These are phyloP conservation scores for Trichoderma harzianum DNA, from an alignment of 2,329 filamentous ascomycete genomes.

Conservation along the genomic window DNA sequence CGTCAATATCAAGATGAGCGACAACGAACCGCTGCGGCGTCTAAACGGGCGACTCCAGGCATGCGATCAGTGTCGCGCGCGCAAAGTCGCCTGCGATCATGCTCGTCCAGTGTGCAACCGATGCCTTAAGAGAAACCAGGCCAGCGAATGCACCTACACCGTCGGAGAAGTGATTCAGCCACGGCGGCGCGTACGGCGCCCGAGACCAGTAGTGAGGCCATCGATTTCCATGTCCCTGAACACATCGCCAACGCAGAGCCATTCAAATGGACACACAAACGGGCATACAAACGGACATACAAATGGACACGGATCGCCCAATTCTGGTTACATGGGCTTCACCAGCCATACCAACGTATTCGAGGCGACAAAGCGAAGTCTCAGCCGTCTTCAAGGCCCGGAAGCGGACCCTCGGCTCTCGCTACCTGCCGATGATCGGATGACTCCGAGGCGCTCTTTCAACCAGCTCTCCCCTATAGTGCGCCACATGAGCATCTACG, in stretches of 20 bases:
- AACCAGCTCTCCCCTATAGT: not conserved
- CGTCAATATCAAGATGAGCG: not conserved
- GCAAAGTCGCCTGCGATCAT: slow-evolving; percentile 42
- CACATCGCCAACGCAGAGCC: not conserved
- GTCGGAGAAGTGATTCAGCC: slow-evolving; percentile 10
- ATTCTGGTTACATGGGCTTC: slow-evolving; percentile 40
- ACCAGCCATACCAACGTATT: slow-evolving; percentile 42
- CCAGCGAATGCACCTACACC: slow-evolving; percentile 34
- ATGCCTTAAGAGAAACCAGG: slow-evolving; percentile 35
- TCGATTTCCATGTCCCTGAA: not conserved
- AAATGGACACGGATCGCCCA: not conserved
- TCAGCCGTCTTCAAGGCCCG: slow-evolving; percentile 33
- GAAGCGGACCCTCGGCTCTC: slow-evolving; percentile 5
- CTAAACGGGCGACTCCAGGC: slow-evolving; percentile 25
- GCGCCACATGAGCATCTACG: slow-evolving; percentile 36
- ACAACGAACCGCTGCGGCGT: slow-evolving; percentile 23
- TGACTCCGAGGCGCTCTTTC: not conserved
- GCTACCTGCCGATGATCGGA: not conserved
- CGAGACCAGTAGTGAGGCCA: not conserved
- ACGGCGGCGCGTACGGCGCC: not conserved
- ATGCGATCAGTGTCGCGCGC: slow-evolving; percentile 36
- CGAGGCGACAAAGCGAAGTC: slow-evolving; percentile 39
- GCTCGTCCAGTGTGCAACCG: slow-evolving; percentile 35
- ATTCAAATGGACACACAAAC: not conserved
- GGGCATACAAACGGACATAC: not conserved